Conservation (phyloP, 2,329 filamentous ascomycete genomes). For the Zasmidium cellare region DNA sequence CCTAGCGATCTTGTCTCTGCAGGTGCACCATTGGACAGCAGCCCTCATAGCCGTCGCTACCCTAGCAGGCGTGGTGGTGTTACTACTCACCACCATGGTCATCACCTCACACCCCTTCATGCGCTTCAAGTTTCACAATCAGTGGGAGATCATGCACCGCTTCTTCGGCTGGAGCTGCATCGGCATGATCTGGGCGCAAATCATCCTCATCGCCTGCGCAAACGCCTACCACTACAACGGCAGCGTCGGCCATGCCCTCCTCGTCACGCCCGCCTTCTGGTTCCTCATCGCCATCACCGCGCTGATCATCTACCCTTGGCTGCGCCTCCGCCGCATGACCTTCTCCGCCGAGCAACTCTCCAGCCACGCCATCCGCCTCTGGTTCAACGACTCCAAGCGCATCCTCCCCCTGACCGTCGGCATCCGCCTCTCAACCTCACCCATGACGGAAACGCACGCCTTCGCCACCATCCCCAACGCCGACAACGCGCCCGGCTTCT, state of each 20-base stretch:
- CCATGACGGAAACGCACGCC: constrained; percentile 66
- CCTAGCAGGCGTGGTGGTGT: constrained; percentile 57
- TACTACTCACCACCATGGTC: constrained; percentile 61
- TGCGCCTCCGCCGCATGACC: constrained; percentile 65
- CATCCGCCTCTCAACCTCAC: constrained; percentile 24
- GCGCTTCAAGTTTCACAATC: constrained; percentile 64
- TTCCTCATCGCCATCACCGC: constrained; percentile 64
- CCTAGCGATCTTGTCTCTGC: constrained; percentile 25
- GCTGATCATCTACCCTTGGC: constrained; percentile 71
- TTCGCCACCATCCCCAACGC: constrained; percentile 72
- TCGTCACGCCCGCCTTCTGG: constrained; percentile 62
- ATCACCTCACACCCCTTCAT: constrained; percentile 64
- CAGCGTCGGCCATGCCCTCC: constrained; percentile 41
- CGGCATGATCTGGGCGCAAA: constrained; percentile 64
- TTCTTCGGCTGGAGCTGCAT: constrained; percentile 72
- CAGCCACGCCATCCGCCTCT: constrained; percentile 68
- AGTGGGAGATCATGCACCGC: constrained; percentile 70
- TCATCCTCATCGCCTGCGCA: constrained; percentile 46
- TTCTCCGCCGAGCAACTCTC: constrained; percentile 70
- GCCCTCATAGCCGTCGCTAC: constrained; percentile 5
- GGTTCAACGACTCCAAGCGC: constrained; percentile 65
- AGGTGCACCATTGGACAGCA: constrained; percentile 28
- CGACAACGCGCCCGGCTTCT: constrained; percentile 57
- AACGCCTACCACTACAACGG: constrained; percentile 5
- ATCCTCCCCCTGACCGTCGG: constrained; percentile 46